A percentile compares a stretch with the other conserved stretches of the same genome.
phyloP scores from a whole-genome alignment of 176 grass and related monocot genomes.

The Oryza punctata region DNA sequence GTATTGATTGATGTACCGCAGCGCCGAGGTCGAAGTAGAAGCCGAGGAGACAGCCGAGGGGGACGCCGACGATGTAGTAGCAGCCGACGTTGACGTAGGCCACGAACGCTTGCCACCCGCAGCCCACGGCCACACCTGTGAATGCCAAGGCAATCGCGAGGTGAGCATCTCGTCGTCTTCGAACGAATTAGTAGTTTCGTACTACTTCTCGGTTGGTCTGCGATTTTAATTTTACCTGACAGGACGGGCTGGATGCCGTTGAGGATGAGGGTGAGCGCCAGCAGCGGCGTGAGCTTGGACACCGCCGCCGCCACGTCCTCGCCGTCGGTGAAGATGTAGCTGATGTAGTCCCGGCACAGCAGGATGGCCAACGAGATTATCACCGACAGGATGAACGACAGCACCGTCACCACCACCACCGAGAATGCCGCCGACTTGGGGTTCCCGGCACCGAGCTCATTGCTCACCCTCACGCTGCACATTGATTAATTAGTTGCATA shows the following conservation, averaged over 20 bases:
- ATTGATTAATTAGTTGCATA: neutral
- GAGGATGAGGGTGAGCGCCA: slow-evolving; percentile 59
- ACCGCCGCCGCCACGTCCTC: slow-evolving; percentile 51
- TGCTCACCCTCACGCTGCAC: slow-evolving; percentile 56
- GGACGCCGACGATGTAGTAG: slow-evolving; percentile 51
- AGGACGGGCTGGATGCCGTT: slow-evolving; percentile 74
- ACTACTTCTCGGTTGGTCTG: neutral
- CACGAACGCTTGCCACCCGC: slow-evolving; percentile 57
- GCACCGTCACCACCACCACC: slow-evolving; percentile 35
- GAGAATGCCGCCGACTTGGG: slow-evolving; percentile 60
- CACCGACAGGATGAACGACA: slow-evolving; percentile 37
- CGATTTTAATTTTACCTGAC: slow-evolving; percentile 38
- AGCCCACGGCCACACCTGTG: slow-evolving; percentile 49
- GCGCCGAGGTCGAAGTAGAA: slow-evolving; percentile 54
- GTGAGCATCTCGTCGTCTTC: no score
- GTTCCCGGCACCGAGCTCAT: slow-evolving; percentile 44
- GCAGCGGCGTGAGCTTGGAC: slow-evolving; percentile 45
- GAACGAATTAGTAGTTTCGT: no score
- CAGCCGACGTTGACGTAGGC: slow-evolving; percentile 55
- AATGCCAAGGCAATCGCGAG: no score
- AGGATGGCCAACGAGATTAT: slow-evolving; percentile 43
- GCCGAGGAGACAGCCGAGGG: slow-evolving; percentile 39
- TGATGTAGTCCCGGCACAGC: slow-evolving; percentile 39
- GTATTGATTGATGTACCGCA: neutral
- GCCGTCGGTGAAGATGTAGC: slow-evolving; percentile 64